Conservation (phyloP, 2,329 filamentous ascomycete species). For the Hymenoscyphus fructigenus region DNA sequence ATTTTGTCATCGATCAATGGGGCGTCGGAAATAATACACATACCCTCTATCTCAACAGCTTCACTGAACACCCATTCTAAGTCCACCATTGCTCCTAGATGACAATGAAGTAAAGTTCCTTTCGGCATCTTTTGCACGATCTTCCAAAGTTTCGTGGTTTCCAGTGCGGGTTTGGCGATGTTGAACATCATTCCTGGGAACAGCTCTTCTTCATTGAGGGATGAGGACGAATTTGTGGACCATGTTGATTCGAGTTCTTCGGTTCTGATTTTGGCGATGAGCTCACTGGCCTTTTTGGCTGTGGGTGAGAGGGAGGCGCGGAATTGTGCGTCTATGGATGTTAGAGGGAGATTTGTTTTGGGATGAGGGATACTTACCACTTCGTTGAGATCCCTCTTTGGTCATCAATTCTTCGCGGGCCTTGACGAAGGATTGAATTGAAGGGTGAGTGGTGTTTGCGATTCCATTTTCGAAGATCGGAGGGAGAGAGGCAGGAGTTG, state of each 20-base stretch:
- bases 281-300: conserved; percentile 70
- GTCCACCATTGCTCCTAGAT: conserved; percentile 85
- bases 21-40: conserved; percentile 62
- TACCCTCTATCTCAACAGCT: conserved; percentile 68
- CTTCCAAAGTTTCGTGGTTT: conserved; percentile 76
- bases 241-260: conserved; percentile 73
- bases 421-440: conserved; percentile 5
- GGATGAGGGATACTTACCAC: conserved; percentile 16
- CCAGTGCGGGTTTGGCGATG: conserved; percentile 76
- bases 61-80: conserved; percentile 73
- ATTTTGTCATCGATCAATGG: conserved; percentile 52
- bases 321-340: conserved; percentile 67
- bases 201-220: conserved; percentile 60
- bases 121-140: conserved; percentile 86
- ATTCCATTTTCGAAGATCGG: conserved; percentile 1
- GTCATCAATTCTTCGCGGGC: conserved; percentile 11
- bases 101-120: conserved; percentile 79
- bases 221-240: conserved; percentile 69
- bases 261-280: conserved; percentile 74
- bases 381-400: conserved; percentile 23
- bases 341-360: conserved; percentile 31
- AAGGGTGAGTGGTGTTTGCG: not conserved
- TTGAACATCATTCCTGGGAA: conserved; percentile 91
- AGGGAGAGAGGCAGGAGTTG: not conserved
- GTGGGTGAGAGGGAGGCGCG: conserved; percentile 71